Percentiles rank a stretch among this genome's conserved stretches.
phyloP scores from a whole-genome alignment of 345 rosid genomes.

The Psidium friedrichsthalianum region DNA sequence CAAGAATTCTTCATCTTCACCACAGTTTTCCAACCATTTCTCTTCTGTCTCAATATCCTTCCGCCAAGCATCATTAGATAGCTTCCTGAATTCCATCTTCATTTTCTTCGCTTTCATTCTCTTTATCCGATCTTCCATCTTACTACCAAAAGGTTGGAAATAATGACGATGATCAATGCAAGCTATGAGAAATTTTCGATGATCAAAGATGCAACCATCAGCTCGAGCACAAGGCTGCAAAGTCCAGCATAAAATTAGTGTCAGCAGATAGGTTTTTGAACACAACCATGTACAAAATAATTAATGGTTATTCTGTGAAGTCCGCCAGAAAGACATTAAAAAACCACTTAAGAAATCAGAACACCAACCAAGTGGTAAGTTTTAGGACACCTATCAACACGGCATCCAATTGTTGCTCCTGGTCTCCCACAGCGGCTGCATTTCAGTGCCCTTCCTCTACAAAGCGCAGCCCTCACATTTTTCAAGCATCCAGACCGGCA shows the following conservation, averaged over 20 bases:
- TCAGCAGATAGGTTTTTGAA: not conserved
- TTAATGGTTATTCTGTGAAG: not conserved
- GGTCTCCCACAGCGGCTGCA: slow-evolving; percentile 96
- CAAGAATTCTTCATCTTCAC: slow-evolving; percentile 98
- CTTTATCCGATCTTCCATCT: slow-evolving; percentile 43
- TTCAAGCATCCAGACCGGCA: slow-evolving; percentile 93
- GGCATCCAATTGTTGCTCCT: slow-evolving; percentile 98
- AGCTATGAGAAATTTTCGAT: slow-evolving; percentile 95
- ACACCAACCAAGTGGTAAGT: slow-evolving; percentile 90
- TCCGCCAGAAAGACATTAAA: not conserved
- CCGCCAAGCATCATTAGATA: slow-evolving; percentile 75
- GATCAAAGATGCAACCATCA: slow-evolving; percentile 89
- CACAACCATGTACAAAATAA: not conserved
- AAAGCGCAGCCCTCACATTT: slow-evolving; percentile 93
- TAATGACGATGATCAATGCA: slow-evolving; percentile 85
- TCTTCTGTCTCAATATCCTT: slow-evolving; percentile 97
- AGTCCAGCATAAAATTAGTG: slow-evolving; percentile 3
- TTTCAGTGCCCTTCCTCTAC: slow-evolving; percentile 90
- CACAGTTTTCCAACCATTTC: slow-evolving; percentile 97
- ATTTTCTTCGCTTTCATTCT: slow-evolving; percentile 75
- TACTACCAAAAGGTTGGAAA: slow-evolving; percentile 74
- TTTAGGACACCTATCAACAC: slow-evolving; percentile 95
- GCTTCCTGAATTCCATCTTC: slow-evolving; percentile 65
- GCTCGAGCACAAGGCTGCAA: slow-evolving; percentile 98
- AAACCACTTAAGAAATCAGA: slow-evolving; percentile 3